Base-by-base conservation (phyloP, 805 yeast genomes). In the Ogataea siamensis region DNA sequence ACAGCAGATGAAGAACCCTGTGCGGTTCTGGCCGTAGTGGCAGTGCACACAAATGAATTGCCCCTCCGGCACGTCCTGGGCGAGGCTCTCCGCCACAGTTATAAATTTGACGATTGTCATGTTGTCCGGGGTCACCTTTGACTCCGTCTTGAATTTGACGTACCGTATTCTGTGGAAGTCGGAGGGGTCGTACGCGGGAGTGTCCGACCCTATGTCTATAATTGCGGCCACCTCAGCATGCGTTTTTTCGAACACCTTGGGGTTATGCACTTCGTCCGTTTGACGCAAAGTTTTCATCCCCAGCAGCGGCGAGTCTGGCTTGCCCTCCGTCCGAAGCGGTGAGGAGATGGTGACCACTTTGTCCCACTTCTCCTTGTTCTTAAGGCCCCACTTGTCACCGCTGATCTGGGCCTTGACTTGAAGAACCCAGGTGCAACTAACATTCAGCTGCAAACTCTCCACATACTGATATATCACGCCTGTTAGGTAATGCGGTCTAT, bases 1-100 rank as follows among this genome's bases (percentile, higher is more conserved):
- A 51, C 84, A 75, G 53, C 86, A 79, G 13, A 83, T 75, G 34
- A 84, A 66, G 50, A 76, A 83, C 2, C 93, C 91, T 0, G 91
- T 83, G 40, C 91, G 64, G 56, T 83, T 83, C 60, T 83, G 85
- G 5, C 91, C 93, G 54, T 83, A 83, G 56, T 83, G 93, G 54
- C 93, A 83, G 57, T 84, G 93, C 6, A 84, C 83, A 0, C 74
- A 87, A 5, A 81, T 62, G 17, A 68, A 59, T 5, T 74, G 74
- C 12, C 49, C 49, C 14, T 20, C 34, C 7, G 37, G 32, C 22
- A 44, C 48, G 18, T 47, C 43, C 7, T 22, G 23, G 18, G 73
- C 51, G 13, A 76, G 68, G 31, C 67, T 64, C 45, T 76, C 78
- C 4, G 79, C 69, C 30, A 80, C 63, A 26, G 63, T 68, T 25